Conservation (phyloP, 805 yeast species). For the Candida nanaspora region DNA sequence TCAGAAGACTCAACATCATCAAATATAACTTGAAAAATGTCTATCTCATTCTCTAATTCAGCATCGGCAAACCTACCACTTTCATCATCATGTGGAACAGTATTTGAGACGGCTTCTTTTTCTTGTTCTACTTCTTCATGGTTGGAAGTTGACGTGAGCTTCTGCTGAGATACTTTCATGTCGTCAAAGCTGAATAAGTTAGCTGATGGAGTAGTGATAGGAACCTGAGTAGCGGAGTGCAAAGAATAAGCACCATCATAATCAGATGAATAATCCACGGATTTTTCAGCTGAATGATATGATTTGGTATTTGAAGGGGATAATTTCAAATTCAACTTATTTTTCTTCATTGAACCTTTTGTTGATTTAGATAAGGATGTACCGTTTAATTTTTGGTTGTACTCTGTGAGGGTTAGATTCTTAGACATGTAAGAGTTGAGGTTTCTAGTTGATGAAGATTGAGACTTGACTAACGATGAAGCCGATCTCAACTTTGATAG, state of each 20-base stretch:
- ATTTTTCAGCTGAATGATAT: slow-evolving; percentile 15
- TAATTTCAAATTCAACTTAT: too few species aligned
- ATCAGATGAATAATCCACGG: slow-evolving; percentile 19
- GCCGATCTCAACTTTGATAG: too few species aligned
- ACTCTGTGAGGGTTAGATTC: slow-evolving; percentile 1
- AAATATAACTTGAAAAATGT: background rate
- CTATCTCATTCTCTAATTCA: slow-evolving; percentile 9
- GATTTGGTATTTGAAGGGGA: too few species aligned
- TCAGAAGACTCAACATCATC: slow-evolving; percentile 7
- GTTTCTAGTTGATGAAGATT: slow-evolving; percentile 22
- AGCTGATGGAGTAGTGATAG: slow-evolving; percentile 16
- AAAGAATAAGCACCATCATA: slow-evolving; percentile 22
- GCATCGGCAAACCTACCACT: slow-evolving; percentile 24
- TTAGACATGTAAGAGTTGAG: slow-evolving; percentile 16
- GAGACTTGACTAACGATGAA: slow-evolving; percentile 4
- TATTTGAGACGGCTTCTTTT: background rate
- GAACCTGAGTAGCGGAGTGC: slow-evolving; percentile 25
- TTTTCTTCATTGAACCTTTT: too few species aligned
- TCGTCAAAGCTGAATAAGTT: background rate
- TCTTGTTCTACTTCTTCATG: background rate
- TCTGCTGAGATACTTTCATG: too few species aligned
- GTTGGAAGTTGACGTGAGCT: too few species aligned
- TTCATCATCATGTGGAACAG: background rate
- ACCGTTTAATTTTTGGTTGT: too few species aligned
- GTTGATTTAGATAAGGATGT: too few species aligned